A percentile compares a stretch with the other conserved stretches of the same genome.
Evolutionary conservation across 2,329 filamentous ascomycete genomes (phyloP).

Genomic region (Cytospora chrysosperma): DNA sequence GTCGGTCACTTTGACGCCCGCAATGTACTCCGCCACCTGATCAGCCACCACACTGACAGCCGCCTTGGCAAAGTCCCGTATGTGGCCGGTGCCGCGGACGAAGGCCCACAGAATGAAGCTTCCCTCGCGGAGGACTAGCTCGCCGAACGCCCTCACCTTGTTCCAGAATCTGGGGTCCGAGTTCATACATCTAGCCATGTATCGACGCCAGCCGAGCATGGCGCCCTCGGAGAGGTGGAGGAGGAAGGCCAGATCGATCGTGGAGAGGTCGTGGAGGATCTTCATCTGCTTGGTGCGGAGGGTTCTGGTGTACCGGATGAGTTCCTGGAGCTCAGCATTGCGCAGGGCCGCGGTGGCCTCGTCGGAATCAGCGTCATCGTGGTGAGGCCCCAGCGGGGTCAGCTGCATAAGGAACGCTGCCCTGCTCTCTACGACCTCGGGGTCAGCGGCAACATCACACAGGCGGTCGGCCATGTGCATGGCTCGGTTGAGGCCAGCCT

Average conservation of each 20-base stretch:
- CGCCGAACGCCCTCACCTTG: slow-evolving; percentile 20
- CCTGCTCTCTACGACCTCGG: neutral
- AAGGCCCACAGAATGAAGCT: slow-evolving; percentile 20
- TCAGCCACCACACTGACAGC: neutral
- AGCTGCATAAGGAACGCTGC: no score
- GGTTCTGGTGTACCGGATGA: neutral
- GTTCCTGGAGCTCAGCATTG: neutral
- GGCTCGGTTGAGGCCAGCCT: slow-evolving; percentile 13
- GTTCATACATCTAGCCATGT: neutral
- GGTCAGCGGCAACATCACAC: slow-evolving; percentile 8
- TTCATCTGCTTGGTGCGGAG: neutral
- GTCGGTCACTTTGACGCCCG: neutral
- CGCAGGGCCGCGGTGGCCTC: neutral
- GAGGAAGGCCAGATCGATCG: slow-evolving; percentile 9
- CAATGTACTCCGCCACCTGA: slow-evolving; percentile 12
- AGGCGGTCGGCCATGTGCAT: slow-evolving; percentile 14
- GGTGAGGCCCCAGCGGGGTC: no score
- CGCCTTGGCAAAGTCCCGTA: neutral
- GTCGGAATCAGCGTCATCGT: neutral
- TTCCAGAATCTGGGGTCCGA: neutral
- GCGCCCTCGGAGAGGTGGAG: slow-evolving; percentile 10
- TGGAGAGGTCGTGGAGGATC: neutral
- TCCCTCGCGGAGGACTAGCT: slow-evolving; percentile 19
- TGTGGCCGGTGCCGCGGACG: slow-evolving; percentile 5
- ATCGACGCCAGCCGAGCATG: neutral